Evolutionary conservation across 495 filamentous ascomycete species (phyloP).

Genomic region (Penicillium maclennaniae): DNA sequence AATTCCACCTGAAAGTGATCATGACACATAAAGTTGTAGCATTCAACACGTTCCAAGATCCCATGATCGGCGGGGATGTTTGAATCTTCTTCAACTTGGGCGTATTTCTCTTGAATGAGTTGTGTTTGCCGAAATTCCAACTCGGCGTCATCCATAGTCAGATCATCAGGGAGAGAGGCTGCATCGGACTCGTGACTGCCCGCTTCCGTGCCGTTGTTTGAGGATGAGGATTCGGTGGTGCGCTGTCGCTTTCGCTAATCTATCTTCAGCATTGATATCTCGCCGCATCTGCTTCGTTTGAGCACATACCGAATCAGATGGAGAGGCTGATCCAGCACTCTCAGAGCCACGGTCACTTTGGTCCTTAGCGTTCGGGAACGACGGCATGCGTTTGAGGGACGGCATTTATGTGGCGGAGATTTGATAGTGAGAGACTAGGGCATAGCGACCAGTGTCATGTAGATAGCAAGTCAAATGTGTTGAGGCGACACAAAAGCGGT

Average conservation of each 20-base stretch:
- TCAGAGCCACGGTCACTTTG: conserved; percentile 25
- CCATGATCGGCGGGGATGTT: conserved; percentile 79
- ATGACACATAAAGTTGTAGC: conserved; percentile 96
- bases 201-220: conserved; percentile 20
- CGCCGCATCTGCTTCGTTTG: neutral
- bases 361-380: conserved; percentile 44
- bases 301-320: conserved; percentile 42
- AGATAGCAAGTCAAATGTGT: neutral
- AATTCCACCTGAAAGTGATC: conserved; percentile 71
- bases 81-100: conserved; percentile 49
- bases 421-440: neutral
- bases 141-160: conserved; percentile 44
- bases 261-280: conserved; percentile 13
- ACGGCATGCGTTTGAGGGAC: conserved; percentile 47
- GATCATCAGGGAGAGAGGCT: conserved; percentile 32
- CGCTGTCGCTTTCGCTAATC: conserved; percentile 39
- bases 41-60: conserved; percentile 77
- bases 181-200: conserved; percentile 25
- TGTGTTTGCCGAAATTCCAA: conserved; percentile 69
- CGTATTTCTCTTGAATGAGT: conserved; percentile 56
- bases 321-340: conserved; percentile 41
- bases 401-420: conserved; percentile 25
- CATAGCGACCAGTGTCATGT: conserved; percentile 3
- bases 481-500: neutral
- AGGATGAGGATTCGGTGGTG: conserved; percentile 21